Base-by-base conservation (phyloP, 2,329 filamentous ascomycete genomes). In the Fusarium nodosum region DNA sequence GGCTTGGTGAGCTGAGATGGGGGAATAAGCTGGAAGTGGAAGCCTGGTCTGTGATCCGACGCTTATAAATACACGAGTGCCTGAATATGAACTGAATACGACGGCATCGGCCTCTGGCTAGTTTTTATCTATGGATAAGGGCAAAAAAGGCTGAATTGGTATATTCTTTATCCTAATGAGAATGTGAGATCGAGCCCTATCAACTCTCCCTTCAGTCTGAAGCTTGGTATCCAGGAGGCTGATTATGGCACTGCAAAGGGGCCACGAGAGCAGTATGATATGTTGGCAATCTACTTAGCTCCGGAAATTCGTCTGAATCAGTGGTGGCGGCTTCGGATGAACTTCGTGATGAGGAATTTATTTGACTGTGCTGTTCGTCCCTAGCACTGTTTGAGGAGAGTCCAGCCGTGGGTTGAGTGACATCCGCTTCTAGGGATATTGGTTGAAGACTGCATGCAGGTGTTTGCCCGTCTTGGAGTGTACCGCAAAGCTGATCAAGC, bases 401-500 rank as follows among this genome's bases (percentile, higher is more conserved):
- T 16, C 18, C 10, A 15, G 18, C 11, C 7, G 13, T 22, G 2
- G 15, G 20, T 30, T 78, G 79, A 9, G 83, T 16, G 1, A 22
- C 85, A 72, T 88, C 88, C 69, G 92, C 89, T 2, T 1, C 94
- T 93, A 24, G 92, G 97, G 75, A 87, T 3, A n/a, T 11, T 3
- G 13, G 28, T 2, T 59, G 30, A 91, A 57, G 91, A 85, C 26
- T 89, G 88, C 57, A 91, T 88, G 81, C 83, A 86, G 34, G 86
- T 0, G 91, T 93, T 79, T 93, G 90, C 77, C 93, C 91, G 18
- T 91, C 92, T 73, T 97, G 92, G 51, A 97, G 86, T 64, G 94
- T 93, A 69, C 93, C 92, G 79, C 97, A 98, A 1, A 98, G 84
- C 76, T 93, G 90, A 77, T 98, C 96, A n/a, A 97, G 87, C 45